Percentiles rank a stretch among this genome's conserved stretches.
phyloP scores from a whole-genome alignment of 441 rosid genomes.

The Pelargonium fulgidum region DNA sequence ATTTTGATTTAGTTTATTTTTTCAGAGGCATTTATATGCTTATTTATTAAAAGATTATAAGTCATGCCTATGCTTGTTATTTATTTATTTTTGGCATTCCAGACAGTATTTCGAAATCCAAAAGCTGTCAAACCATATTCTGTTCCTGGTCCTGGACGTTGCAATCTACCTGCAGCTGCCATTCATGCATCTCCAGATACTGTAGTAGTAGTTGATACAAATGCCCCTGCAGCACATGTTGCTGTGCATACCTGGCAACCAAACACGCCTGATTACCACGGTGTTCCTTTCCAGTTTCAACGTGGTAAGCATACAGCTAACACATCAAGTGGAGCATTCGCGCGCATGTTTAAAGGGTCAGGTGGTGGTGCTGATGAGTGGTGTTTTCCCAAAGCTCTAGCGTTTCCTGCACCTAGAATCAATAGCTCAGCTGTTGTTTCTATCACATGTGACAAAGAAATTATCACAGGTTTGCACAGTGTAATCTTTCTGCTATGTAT shows the following conservation, averaged over 20 bases:
- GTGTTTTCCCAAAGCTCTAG: slow-evolving; percentile 85
- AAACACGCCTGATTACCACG: slow-evolving; percentile 94
- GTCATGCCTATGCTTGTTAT: too few species aligned
- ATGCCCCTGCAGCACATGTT: slow-evolving; percentile 91
- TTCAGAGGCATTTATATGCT: too few species aligned
- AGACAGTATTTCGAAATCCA: slow-evolving; percentile 96
- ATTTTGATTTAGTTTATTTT: too few species aligned
- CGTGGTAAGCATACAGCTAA: slow-evolving; percentile 68
- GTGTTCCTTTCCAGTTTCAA: slow-evolving; percentile 87
- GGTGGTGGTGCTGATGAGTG: slow-evolving; percentile 58
- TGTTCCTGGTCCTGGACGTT: slow-evolving; percentile 75
- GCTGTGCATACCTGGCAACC: slow-evolving; percentile 97
- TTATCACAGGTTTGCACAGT: slow-evolving; percentile 63
- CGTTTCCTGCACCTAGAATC: slow-evolving; percentile 83
- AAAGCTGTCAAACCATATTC: slow-evolving; percentile 71
- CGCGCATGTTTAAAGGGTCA: slow-evolving; percentile 90
- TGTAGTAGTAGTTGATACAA: slow-evolving; percentile 66
- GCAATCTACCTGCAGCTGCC: slow-evolving; percentile 95
- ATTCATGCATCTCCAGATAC: slow-evolving; percentile 86
- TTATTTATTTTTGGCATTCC: slow-evolving; percentile 17
- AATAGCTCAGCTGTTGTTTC: slow-evolving; percentile 73
- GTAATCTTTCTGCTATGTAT: too few species aligned
- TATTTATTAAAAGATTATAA: too few species aligned
- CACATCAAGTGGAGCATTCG: slow-evolving; percentile 66
- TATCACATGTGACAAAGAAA: slow-evolving; percentile 73